phyloP scores from a whole-genome alignment of 495 filamentous ascomycete species.

The Hypoxylon perforatum region DNA sequence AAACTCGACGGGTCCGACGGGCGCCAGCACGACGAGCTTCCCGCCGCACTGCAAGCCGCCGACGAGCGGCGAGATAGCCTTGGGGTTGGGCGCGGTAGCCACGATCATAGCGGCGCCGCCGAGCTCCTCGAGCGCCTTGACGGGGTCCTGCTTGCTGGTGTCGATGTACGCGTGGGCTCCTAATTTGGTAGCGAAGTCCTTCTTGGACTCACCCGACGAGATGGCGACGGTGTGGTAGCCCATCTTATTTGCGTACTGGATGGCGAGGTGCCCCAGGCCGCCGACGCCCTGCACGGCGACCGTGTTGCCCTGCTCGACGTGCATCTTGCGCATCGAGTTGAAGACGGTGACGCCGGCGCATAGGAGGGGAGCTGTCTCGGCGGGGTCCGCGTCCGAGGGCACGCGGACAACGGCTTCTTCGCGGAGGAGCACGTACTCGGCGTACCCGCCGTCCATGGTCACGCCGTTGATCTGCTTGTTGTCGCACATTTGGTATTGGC shows the following conservation, averaged over 20 bases:
- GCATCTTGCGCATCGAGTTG: slow-evolving; percentile 73
- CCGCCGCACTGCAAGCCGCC: slow-evolving; percentile 66
- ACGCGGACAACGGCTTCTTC: slow-evolving; percentile 73
- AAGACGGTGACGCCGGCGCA: slow-evolving; percentile 80
- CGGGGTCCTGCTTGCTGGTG: slow-evolving; percentile 62
- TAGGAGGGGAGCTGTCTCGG: slow-evolving; percentile 71
- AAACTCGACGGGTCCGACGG: slow-evolving; percentile 62
- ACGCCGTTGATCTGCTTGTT: slow-evolving; percentile 63
- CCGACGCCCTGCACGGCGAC: slow-evolving; percentile 75
- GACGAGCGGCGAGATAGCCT: slow-evolving; percentile 64
- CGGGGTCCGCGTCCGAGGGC: slow-evolving; percentile 66
- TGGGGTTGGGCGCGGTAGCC: slow-evolving; percentile 69
- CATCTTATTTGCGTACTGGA: slow-evolving; percentile 73
- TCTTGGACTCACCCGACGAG: slow-evolving; percentile 66
- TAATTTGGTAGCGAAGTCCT: slow-evolving; percentile 67
- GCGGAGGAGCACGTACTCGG: slow-evolving; percentile 71
- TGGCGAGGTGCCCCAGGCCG: slow-evolving; percentile 73
- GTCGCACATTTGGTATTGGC: slow-evolving; percentile 67
- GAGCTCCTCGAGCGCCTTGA: slow-evolving; percentile 61
- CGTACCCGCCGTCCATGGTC: slow-evolving; percentile 66
- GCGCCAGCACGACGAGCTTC: slow-evolving; percentile 70
- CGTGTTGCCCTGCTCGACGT: slow-evolving; percentile 64
- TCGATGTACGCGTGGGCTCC: slow-evolving; percentile 78
- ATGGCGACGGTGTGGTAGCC: slow-evolving; percentile 74
- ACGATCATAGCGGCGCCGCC: slow-evolving; percentile 73